Base-by-base conservation (phyloP, 371 early-diverging fungal genomes). In the Mucor irregularis region DNA sequence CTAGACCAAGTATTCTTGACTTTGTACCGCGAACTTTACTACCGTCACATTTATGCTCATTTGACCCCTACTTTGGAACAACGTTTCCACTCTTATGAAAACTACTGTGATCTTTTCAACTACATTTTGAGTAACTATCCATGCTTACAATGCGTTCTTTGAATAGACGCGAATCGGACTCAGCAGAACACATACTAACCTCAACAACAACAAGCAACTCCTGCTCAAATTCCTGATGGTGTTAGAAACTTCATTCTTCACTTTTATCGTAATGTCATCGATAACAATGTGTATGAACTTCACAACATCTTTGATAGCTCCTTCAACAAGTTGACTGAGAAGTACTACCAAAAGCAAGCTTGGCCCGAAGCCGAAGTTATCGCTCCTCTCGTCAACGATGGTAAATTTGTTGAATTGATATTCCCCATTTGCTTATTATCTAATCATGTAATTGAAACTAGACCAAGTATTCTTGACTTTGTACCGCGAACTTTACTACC, bases 81-180 rank as follows among this genome's bases (percentile, higher is more conserved):
- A 62, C 89, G 96, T 43, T 85, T 94, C 80, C 88, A 86, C 44
- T 94, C 95, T 46, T 97, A 93, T 76, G 87, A 88, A 64, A 96
- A 96, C 82, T 97, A 97, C 76, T 93, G 94, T 71, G 93, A 92
- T 64, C 78, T 97, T 44, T 97, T 97, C 86, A 95, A 96, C 82
- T 93, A 90, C 65, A 93, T 97, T 55, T 76, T 93, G 73, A 91
- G 90, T 89, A 79, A 80, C 84, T 35, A n/a, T n/a, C n/a, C n/a
- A n/a, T n/a, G n/a, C n/a, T n/a, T n/a, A 45, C 35, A 80, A 82
- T 34, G 29, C 43, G 14, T 42, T 42, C n/a, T n/a, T n/a, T n/a
- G n/a, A n/a, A n/a, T n/a, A n/a, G n/a, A n/a, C n/a, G n/a, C n/a
- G n/a, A n/a, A n/a, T n/a, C n/a, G n/a, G n/a, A n/a, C n/a, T n/a